Evolutionary conservation across 129 eudicot species (phyloP), one percentile per base, ranked within the genome.

Genomic region (Artemisia tridentata): DNA sequence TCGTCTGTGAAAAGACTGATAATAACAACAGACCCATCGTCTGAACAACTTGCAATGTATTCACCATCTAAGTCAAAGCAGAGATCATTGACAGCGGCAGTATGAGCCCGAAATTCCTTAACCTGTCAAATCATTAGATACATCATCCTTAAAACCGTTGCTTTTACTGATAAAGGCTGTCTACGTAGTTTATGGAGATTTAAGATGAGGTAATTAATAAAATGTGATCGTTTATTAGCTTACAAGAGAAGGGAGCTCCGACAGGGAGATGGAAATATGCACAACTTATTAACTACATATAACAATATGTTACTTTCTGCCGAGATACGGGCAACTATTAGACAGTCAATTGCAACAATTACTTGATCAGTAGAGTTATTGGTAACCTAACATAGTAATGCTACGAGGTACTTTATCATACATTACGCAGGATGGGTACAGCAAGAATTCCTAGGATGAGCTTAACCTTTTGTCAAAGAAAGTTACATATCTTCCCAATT

Each of bases 1-100:
- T 89, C 96, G 13, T 93, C 98, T 54, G 95, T 87, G 77, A 93
- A 93, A 53, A 93, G 92, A 72, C 98, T 81, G 73, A 78, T 89
- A 18, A 93, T 90, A 9, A 90, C 96, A 72, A 93, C 92, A 68
- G 96, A 83, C 20, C 98, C 98, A 80, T 93, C 98, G 78, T 93
- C 98, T 63, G 98, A 93, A 79, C 98, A 93, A 83, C 98, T 93
- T 67, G 92, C 98, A 72, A 93, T 61, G 79, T 75, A 89, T 84
- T 93, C 98, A 65, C 96, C 96, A 12, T 89, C 96, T 68, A 77
- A 69, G 77, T 93, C 98, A 80, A 93, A 93, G 90, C 88, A 83
- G 73, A 93, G 88, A 74, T 87, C 98, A 79, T 93, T 89, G 63
- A 93, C 97, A 13, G 92, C 83, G 80, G 97, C 98, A 38, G 86